phyloP scores from a whole-genome alignment of 148 eudicot species.

The Polygonum maritimum region DNA sequence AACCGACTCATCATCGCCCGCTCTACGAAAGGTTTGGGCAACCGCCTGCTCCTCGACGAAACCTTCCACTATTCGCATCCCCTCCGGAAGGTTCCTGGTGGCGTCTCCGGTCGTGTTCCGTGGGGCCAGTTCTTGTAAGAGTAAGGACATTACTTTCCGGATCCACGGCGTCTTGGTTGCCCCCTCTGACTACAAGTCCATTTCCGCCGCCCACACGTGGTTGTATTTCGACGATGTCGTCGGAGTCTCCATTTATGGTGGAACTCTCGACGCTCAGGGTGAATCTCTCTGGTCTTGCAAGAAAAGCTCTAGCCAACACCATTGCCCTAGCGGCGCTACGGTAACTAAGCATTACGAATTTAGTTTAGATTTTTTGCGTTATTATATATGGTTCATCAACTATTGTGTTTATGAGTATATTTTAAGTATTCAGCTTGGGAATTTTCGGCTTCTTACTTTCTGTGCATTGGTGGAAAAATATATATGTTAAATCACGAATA shows the following conservation, averaged over 20 bases:
- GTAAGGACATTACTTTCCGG: conserved; percentile 14
- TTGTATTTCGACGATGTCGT: conserved; percentile 19
- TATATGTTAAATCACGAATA: too few species aligned
- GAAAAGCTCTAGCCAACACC: conserved; percentile 5
- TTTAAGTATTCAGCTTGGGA: too few species aligned
- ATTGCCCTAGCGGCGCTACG: conserved; percentile 34
- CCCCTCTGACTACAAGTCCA: conserved; percentile 18
- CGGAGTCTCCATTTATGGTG: conserved; percentile 30
- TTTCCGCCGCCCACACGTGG: conserved; percentile 19
- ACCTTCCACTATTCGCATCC: conserved; percentile 21
- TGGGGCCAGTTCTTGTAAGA: conserved; percentile 1
- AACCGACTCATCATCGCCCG: conserved; percentile 21
- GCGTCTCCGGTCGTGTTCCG: not conserved
- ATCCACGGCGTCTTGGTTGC: conserved; percentile 34
- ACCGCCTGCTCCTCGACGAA: conserved; percentile 22
- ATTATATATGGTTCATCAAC: too few species aligned
- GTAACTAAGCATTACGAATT: conserved; percentile 10
- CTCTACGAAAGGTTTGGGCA: conserved; percentile 24
- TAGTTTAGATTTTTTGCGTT: too few species aligned
- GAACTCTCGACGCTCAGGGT: conserved; percentile 35
- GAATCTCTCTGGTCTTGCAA: conserved; percentile 19
- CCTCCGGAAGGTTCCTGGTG: conserved; percentile 25
- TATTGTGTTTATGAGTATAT: too few species aligned
- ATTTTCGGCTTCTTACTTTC: too few species aligned
- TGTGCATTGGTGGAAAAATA: too few species aligned